These are phyloP conservation scores for Casaregolazyma suthepensis DNA, from an alignment of 1,139 yeast genomes.

Conservation along the genomic window DNA sequence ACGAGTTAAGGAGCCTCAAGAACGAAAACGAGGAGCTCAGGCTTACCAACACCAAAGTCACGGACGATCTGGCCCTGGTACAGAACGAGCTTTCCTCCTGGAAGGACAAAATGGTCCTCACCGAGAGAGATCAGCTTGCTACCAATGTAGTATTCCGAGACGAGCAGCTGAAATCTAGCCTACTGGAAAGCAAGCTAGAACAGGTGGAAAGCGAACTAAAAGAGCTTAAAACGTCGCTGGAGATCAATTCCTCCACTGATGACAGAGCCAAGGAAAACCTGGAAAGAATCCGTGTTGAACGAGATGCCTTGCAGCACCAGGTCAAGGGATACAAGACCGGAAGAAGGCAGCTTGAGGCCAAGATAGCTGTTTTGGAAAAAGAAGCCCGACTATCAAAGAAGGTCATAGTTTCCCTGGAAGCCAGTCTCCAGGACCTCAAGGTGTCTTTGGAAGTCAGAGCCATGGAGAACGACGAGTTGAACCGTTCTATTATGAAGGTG, in stretches of 20 bases:
- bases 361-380: conserved; percentile 24
- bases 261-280: conserved; percentile 18
- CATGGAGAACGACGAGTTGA: conserved; percentile 34
- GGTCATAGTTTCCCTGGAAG: conserved; percentile 25
- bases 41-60: conserved; percentile 14
- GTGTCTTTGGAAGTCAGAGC: conserved; percentile 34
- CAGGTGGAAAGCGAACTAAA: conserved; percentile 10
- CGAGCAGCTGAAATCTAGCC: conserved; percentile 5
- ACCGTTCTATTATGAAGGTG: conserved; percentile 28
- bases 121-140: conserved; percentile 17
- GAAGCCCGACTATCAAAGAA: conserved; percentile 25
- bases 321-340: conserved; percentile 23
- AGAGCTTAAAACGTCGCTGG: conserved; percentile 7
- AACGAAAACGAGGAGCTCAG: conserved; percentile 18
- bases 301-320: conserved; percentile 26
- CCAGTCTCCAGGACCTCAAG: conserved; percentile 31
- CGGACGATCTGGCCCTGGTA: conserved; percentile 16
- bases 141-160: conserved; percentile 13
- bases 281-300: conserved; percentile 20
- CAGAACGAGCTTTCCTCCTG: conserved; percentile 15
- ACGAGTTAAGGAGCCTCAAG: conserved; percentile 15
- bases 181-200: conserved; percentile 13
- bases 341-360: conserved; percentile 26
- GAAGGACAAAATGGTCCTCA: conserved; percentile 14
- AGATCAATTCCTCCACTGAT: conserved; percentile 7